Percentiles rank a stretch among this genome's conserved stretches.
These are phyloP conservation scores for Scutellaria barbata DNA, from an alignment of 257 asterid genomes.

Conservation along the genomic window DNA sequence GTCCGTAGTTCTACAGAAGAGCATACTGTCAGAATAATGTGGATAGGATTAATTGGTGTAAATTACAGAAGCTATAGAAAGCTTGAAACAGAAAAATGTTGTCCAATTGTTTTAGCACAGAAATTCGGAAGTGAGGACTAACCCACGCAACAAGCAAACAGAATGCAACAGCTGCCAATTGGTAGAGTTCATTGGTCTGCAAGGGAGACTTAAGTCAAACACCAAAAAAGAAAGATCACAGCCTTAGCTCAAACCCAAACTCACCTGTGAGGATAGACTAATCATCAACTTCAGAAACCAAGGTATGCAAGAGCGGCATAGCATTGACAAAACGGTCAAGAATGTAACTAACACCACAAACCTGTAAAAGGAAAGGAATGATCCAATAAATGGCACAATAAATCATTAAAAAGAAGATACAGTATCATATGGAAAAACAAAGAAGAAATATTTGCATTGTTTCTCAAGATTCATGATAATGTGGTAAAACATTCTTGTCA, in stretches of 20 bases:
- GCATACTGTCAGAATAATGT: slow-evolving; percentile 13
- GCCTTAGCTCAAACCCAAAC: slow-evolving; percentile 36
- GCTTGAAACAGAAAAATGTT: slow-evolving; percentile 12
- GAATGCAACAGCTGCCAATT: slow-evolving; percentile 83
- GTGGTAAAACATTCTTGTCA: slow-evolving; percentile 12
- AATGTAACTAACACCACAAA: slow-evolving; percentile 60
- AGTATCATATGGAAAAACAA: slow-evolving; percentile 16
- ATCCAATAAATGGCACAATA: slow-evolving; percentile 26
- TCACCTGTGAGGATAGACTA: slow-evolving; percentile 78
- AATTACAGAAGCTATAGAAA: slow-evolving; percentile 30
- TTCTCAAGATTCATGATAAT: slow-evolving; percentile 27
- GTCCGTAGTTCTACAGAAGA: background rate
- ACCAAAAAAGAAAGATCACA: slow-evolving; percentile 31
- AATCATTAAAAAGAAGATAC: slow-evolving; percentile 31
- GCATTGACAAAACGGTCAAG: slow-evolving; percentile 55
- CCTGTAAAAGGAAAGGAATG: slow-evolving; percentile 49
- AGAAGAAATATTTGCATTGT: slow-evolving; percentile 20
- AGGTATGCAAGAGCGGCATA: slow-evolving; percentile 70
- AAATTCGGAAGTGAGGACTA: slow-evolving; percentile 47
- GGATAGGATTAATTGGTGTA: background rate
- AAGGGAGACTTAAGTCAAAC: slow-evolving; percentile 43
- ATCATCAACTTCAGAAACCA: slow-evolving; percentile 84
- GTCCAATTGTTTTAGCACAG: slow-evolving; percentile 23
- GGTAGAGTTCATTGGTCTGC: slow-evolving; percentile 92
- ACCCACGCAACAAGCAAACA: slow-evolving; percentile 94